Percentiles rank a stretch among this genome's conserved stretches.
Conservation (phyloP, 768 basidiomycete genomes). For the Lactifluus pinguis region DNA sequence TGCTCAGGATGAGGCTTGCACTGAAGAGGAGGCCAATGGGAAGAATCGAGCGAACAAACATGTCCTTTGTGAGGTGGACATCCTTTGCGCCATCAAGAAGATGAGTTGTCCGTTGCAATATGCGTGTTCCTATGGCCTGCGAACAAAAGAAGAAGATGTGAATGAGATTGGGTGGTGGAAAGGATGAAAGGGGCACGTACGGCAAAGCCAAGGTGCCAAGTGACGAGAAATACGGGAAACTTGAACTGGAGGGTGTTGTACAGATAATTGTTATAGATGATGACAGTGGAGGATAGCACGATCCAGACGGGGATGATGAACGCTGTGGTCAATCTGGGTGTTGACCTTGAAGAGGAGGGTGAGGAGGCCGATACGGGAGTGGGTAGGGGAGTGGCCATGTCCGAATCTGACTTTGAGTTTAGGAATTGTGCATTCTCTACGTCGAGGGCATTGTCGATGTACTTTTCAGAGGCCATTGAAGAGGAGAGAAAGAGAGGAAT, state of each 20-base stretch:
- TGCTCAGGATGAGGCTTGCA: slow-evolving; percentile 83
- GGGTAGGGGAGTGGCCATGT: slow-evolving; percentile 35
- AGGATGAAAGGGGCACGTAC: slow-evolving; percentile 27
- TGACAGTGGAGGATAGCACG: slow-evolving; percentile 76
- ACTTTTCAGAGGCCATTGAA: slow-evolving; percentile 12
- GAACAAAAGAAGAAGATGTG: neutral
- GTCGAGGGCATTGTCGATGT: slow-evolving; percentile 5
- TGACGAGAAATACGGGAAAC: slow-evolving; percentile 89
- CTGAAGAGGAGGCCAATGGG: slow-evolving; percentile 93
- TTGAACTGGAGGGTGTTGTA: slow-evolving; percentile 79
- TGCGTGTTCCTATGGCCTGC: slow-evolving; percentile 74
- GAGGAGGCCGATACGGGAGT: slow-evolving; percentile 39
- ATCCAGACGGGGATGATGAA: slow-evolving; percentile 92
- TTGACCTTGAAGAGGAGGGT: slow-evolving; percentile 30
- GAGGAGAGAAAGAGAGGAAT: neutral
- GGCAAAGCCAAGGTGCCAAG: slow-evolving; percentile 69
- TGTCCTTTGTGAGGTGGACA: slow-evolving; percentile 66
- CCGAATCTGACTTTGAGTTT: slow-evolving; percentile 19
- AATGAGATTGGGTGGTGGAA: no score
- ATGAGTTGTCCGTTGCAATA: slow-evolving; percentile 72
- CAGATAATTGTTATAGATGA: slow-evolving; percentile 92
- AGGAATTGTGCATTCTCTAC: slow-evolving; percentile 2
- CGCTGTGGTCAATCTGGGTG: slow-evolving; percentile 51
- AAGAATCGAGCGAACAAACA: slow-evolving; percentile 78
- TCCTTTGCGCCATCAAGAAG: slow-evolving; percentile 75